These are phyloP conservation scores for Lentinus brumalis DNA, from an alignment of 768 basidiomycete genomes.

Conservation along the genomic window DNA sequence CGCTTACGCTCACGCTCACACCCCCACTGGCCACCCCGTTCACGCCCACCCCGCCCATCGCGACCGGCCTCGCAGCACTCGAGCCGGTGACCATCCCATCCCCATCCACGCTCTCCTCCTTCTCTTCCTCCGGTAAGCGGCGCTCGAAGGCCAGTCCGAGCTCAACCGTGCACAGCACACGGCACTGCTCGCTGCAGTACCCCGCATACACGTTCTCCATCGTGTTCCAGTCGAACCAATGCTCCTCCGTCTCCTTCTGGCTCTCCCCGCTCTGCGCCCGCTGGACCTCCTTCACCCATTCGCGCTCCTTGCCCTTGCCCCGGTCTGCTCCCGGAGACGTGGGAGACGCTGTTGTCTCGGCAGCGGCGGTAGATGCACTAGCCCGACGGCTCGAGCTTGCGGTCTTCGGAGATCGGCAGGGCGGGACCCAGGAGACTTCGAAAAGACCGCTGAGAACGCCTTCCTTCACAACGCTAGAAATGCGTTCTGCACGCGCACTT, in stretches of 20 bases:
- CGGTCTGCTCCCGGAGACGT: neutral
- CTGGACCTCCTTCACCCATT: constrained; percentile 20
- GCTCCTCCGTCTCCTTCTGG: constrained; percentile 1
- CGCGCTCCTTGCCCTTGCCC: constrained; percentile 17
- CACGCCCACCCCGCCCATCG: constrained; percentile 7
- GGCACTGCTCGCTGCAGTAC: constrained; percentile 20
- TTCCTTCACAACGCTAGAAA: constrained; percentile 32
- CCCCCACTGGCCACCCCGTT: neutral
- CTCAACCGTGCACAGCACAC: constrained; percentile 33
- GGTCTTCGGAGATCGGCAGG: neutral
- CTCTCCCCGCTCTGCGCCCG: constrained; percentile 1
- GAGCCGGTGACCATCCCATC: constrained; percentile 8
- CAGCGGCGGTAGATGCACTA: neutral
- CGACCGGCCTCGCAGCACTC: neutral
- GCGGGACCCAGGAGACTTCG: constrained; percentile 30
- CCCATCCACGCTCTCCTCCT: constrained; percentile 19
- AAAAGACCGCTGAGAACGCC: constrained; percentile 37
- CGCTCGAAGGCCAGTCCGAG: constrained; percentile 29
- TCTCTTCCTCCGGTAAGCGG: constrained; percentile 17
- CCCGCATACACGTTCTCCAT: constrained; percentile 32
- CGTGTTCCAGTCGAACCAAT: constrained; percentile 26
- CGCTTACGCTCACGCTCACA: neutral
- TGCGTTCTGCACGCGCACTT: constrained; percentile 29
- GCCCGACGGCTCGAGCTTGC: neutral
- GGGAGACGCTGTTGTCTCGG: neutral